Percentiles rank a stretch among this genome's conserved stretches.
phyloP scores from a whole-genome alignment of 768 basidiomycete genomes.

The Pholiota conissans region DNA sequence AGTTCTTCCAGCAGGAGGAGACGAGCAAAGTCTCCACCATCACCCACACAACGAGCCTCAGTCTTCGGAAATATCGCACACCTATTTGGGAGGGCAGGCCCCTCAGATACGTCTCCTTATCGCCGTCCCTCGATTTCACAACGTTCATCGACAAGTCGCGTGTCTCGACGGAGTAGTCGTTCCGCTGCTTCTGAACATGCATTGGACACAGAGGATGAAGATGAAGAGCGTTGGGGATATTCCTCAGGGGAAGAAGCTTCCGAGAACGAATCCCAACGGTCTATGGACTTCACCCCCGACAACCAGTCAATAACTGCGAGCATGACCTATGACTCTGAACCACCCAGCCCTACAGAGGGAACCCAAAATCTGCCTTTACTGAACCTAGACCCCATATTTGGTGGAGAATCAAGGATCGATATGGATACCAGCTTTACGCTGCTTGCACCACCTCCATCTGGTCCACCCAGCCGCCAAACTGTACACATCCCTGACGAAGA shows the following conservation, averaged over 20 bases:
- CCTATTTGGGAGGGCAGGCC: constrained; percentile 57
- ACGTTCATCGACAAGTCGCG: constrained; percentile 52
- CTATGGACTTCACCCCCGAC: constrained; percentile 34
- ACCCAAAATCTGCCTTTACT: constrained; percentile 64
- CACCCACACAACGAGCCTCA: constrained; percentile 39
- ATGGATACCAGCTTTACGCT: constrained; percentile 67
- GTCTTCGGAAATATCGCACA: constrained; percentile 68
- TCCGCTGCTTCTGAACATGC: constrained; percentile 64
- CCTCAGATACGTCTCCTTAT: constrained; percentile 36
- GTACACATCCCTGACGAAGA: constrained; percentile 91
- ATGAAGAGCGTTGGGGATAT: constrained; percentile 88
- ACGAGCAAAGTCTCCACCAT: constrained; percentile 32
- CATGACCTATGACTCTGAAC: constrained; percentile 71
- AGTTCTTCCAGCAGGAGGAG: constrained; percentile 25
- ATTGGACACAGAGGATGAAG: constrained; percentile 52
- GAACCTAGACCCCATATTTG: constrained; percentile 76
- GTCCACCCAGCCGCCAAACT: constrained; percentile 83
- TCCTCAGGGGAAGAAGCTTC: constrained; percentile 81
- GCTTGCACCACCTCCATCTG: constrained; percentile 71
- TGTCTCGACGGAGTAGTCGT: constrained; percentile 51
- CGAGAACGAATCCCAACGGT: constrained; percentile 38
- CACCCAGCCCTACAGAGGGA: constrained; percentile 55
- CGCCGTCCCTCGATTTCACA: constrained; percentile 59
- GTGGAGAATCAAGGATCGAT: constrained; percentile 80
- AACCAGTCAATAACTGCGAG: constrained; percentile 53